Evolutionary conservation across 805 yeast genomes (phyloP).

Genomic region (Ogataea zsoltii): DNA sequence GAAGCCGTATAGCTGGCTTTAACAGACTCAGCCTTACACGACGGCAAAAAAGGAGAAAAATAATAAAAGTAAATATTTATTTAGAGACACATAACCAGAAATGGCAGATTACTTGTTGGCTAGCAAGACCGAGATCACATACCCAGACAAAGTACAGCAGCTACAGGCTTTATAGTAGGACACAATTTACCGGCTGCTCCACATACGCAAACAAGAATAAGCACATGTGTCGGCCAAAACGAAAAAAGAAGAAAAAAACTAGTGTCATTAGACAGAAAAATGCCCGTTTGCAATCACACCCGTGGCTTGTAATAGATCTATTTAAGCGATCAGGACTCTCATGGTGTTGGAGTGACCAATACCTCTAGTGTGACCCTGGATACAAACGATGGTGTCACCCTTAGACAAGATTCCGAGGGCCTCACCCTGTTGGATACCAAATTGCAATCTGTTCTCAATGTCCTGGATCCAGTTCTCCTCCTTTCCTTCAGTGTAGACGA

Average conservation of each 20-base stretch:
- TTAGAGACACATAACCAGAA: background rate
- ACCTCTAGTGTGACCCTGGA: slow-evolving; percentile 99
- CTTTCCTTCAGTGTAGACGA: slow-evolving; percentile 68
- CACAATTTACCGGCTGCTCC: too few relatives aligned
- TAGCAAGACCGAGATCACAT: too few relatives aligned
- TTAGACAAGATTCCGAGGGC: slow-evolving; percentile 79
- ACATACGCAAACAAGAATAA: too few relatives aligned
- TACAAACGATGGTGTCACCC: slow-evolving; percentile 89
- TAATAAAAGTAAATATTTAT: background rate
- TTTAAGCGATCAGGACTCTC: slow-evolving; percentile 79
- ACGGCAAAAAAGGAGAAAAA: too few relatives aligned
- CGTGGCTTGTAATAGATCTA: too few relatives aligned
- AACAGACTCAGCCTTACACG: slow-evolving; percentile 1
- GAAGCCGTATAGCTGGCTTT: too few relatives aligned
- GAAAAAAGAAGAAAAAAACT: background rate
- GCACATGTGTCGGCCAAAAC: too few relatives aligned
- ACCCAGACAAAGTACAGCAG: too few relatives aligned
- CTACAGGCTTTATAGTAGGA: too few relatives aligned
- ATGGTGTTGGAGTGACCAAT: slow-evolving; percentile 98
- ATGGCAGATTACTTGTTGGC: too few relatives aligned
- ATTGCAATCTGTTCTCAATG: slow-evolving; percentile 90
- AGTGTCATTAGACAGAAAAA: too few relatives aligned
- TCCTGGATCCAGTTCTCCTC: slow-evolving; percentile 92
- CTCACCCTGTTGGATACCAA: slow-evolving; percentile 89
- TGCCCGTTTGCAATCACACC: too few relatives aligned